These are phyloP conservation scores for Picea engelmannii DNA, from an alignment of 83 land plant genomes.

Conservation along the genomic window DNA sequence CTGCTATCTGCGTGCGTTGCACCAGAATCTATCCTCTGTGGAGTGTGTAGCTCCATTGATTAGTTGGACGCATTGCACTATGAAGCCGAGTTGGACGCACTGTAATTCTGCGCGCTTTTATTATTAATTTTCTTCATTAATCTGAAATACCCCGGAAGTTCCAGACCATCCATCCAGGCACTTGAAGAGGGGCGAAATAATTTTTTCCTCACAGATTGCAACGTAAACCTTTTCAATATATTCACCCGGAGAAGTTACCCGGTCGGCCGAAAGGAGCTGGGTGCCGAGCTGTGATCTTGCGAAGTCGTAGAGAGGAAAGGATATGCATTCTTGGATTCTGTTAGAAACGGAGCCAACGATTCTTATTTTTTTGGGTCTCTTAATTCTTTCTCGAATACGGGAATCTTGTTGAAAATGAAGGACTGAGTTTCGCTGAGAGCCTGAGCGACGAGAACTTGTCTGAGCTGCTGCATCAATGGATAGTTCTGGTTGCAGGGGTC, in stretches of 20 bases:
- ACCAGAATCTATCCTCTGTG: no score
- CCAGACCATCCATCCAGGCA: constrained; percentile 53
- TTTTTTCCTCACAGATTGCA: constrained; percentile 33
- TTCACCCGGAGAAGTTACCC: constrained; percentile 47
- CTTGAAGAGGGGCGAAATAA: constrained; percentile 44
- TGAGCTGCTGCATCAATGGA: no score
- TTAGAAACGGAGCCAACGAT: constrained; percentile 34
- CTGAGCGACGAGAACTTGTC: no score
- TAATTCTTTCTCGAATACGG: constrained; percentile 60
- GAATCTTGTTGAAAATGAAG: constrained; percentile 50
- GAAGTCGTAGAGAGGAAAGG: constrained; percentile 56
- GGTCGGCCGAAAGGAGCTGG: constrained; percentile 36
- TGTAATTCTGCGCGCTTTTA: no score
- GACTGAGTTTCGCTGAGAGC: constrained; percentile 23
- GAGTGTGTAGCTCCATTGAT: no score
- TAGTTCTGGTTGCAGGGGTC: no score
- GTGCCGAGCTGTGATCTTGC: constrained; percentile 41
- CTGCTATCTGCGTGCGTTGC: no score
- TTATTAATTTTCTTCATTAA: no score
- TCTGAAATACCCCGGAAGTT: constrained; percentile 33
- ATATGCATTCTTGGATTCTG: constrained; percentile 56
- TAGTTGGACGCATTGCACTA: no score
- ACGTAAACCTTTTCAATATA: constrained; percentile 47
- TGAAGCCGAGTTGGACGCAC: no score
- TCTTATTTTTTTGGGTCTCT: constrained; percentile 32